Evolutionary conservation across 306 rosid genomes (phyloP).

Genomic region (Pachyrhizus erosus): DNA sequence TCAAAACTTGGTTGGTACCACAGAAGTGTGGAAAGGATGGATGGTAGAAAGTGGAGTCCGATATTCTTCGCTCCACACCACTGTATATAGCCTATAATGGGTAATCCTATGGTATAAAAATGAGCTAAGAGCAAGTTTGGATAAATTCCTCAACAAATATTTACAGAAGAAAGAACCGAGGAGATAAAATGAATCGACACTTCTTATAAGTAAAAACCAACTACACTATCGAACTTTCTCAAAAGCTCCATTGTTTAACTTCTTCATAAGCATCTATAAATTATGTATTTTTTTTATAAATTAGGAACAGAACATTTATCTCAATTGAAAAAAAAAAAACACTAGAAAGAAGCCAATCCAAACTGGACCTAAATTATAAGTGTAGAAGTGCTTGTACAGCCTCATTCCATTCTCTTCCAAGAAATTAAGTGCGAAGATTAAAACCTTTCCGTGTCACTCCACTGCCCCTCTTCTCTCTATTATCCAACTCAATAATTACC

Average conservation of each 20-base stretch:
- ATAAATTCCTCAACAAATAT: not conserved
- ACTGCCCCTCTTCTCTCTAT: not conserved
- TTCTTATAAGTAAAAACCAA: not conserved
- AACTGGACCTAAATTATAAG: not conserved
- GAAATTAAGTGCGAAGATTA: not conserved
- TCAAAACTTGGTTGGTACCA: not conserved
- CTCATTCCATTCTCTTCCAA: not conserved
- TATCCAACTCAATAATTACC: not conserved
- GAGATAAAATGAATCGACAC: not conserved
- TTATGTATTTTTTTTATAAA: not conserved
- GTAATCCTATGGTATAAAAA: conserved; percentile 5
- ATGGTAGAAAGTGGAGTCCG: not conserved
- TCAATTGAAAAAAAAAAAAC: not conserved
- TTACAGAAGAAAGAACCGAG: not conserved
- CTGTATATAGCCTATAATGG: not conserved
- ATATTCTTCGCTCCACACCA: not conserved
- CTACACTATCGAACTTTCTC: not conserved
- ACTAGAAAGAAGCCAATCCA: not conserved
- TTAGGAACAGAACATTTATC: not conserved
- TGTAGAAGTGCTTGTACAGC: not conserved
- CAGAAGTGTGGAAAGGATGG: not conserved
- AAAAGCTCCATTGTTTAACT: not conserved
- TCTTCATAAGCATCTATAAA: not conserved
- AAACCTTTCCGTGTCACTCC: not conserved
- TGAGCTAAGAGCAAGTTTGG: not conserved